A percentile compares a stretch with the other conserved stretches of the same genome.
phyloP scores from a whole-genome alignment of 2,329 filamentous ascomycete species.

The Arachnopeziza araneosa region DNA sequence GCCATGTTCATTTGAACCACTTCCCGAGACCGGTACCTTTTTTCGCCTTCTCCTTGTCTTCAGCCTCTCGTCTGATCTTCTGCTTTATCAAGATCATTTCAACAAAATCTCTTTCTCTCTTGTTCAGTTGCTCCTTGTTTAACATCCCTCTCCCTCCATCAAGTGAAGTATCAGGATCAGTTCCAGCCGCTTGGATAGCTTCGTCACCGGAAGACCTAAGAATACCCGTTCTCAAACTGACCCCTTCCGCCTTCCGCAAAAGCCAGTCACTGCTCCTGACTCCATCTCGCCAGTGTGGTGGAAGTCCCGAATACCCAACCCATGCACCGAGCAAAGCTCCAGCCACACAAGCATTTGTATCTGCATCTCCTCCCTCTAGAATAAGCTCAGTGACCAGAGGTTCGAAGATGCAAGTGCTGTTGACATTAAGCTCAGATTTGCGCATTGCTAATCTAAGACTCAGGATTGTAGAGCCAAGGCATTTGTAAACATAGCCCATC shows the following conservation, averaged over 20 bases:
- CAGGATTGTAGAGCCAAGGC: conserved; percentile 43
- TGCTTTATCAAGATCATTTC: conserved; percentile 8
- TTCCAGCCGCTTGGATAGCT: conserved; percentile 35
- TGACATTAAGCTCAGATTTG: conserved; percentile 11
- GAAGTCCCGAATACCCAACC: conserved; percentile 41
- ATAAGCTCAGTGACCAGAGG: conserved; percentile 42
- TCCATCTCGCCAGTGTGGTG: conserved; percentile 44
- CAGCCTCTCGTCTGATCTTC: conserved; percentile 13
- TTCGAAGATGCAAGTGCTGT: conserved; percentile 36
- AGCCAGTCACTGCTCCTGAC: conserved; percentile 42
- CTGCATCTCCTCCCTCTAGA: conserved; percentile 48
- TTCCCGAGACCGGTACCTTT: neutral
- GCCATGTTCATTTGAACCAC: neutral
- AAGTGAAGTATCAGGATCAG: conserved; percentile 18
- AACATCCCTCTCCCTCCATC: conserved; percentile 39
- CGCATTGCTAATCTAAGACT: conserved; percentile 39
- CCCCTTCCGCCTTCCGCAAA: conserved; percentile 37
- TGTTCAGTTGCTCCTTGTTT: conserved; percentile 33
- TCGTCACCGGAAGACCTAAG: conserved; percentile 32
- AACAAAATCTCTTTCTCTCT: conserved; percentile 12
- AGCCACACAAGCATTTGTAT: conserved; percentile 49
- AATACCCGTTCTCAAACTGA: conserved; percentile 30
- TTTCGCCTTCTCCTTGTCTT: neutral
- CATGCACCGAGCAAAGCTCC: conserved; percentile 45
- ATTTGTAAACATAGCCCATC: conserved; percentile 51